Conservation (phyloP, 805 yeast species). For the Naumovozyma castellii region DNA sequence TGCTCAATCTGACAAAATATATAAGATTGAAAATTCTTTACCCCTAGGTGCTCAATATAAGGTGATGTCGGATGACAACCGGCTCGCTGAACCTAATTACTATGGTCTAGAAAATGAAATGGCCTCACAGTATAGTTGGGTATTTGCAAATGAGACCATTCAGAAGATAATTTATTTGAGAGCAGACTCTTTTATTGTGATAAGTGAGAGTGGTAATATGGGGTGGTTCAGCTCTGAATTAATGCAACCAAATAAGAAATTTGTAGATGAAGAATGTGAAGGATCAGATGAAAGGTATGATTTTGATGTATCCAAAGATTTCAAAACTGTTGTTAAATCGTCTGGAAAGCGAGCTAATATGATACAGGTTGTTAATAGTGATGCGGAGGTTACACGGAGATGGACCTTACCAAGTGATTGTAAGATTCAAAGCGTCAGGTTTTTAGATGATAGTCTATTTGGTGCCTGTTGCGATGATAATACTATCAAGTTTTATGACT, state of each 20-base stretch:
- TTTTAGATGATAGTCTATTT: constrained; percentile 17
- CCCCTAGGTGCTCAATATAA: constrained; percentile 21
- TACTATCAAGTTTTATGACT: constrained; percentile 22
- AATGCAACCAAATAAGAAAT: constrained; percentile 18
- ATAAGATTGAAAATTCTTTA: constrained; percentile 20
- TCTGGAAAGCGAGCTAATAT: constrained; percentile 1
- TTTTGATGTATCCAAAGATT: constrained; percentile 18
- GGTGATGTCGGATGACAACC: constrained; percentile 10
- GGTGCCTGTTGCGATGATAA: constrained; percentile 21
- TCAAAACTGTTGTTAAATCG: constrained; percentile 14
- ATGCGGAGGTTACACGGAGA: not conserved
- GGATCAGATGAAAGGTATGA: constrained; percentile 4
- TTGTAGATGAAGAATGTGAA: constrained; percentile 5
- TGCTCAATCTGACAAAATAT: constrained; percentile 23
- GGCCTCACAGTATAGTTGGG: constrained; percentile 16
- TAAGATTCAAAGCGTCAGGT: constrained; percentile 16
- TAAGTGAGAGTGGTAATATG: constrained; percentile 23
- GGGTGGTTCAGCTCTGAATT: constrained; percentile 26
- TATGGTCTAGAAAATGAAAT: constrained; percentile 50
- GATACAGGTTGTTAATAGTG: constrained; percentile 7
- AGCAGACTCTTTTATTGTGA: constrained; percentile 23
- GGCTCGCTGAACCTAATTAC: constrained; percentile 46
- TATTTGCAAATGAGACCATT: constrained; percentile 21
- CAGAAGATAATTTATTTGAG: constrained; percentile 15
- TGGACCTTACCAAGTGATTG: not conserved